Evolutionary conservation across 306 rosid genomes (phyloP).

Genomic region (Trifolium fragiferum): DNA sequence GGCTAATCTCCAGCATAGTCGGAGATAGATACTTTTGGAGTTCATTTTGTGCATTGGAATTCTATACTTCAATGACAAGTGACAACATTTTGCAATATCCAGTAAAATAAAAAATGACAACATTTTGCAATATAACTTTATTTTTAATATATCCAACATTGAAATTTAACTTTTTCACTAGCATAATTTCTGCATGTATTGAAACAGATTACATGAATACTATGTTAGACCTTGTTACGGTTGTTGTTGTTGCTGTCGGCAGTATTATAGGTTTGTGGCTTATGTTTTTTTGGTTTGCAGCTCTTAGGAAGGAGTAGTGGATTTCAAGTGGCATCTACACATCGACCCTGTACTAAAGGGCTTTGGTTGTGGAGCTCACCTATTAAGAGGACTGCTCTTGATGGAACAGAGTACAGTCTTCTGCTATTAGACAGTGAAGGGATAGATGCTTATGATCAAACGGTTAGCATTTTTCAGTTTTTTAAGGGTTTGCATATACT

Average conservation of each 20-base stretch:
- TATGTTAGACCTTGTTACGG: too few relatives aligned
- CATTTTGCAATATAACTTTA: not conserved
- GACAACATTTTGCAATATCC: too few relatives aligned
- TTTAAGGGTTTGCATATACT: conserved; percentile 1
- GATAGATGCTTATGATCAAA: conserved; percentile 95
- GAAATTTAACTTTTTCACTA: not conserved
- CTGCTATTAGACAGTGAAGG: conserved; percentile 91
- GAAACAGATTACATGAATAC: too few relatives aligned
- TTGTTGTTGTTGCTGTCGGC: not conserved
- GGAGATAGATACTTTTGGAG: not conserved
- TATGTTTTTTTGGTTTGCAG: conserved; percentile 51
- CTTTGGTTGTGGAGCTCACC: conserved; percentile 97
- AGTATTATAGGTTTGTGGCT: conserved; percentile 22
- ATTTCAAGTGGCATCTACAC: conserved; percentile 91
- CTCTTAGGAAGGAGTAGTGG: conserved; percentile 94
- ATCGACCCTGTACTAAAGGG: conserved; percentile 95
- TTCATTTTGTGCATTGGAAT: not conserved
- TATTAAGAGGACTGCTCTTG: conserved; percentile 87
- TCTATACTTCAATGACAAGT: conserved; percentile 5
- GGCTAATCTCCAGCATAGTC: not conserved
- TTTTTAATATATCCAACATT: not conserved
- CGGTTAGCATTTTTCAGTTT: conserved; percentile 57
- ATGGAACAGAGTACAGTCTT: conserved; percentile 90
- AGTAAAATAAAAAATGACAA: too few relatives aligned
- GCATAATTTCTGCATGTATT: too few relatives aligned